These are phyloP conservation scores for Pleurozium schreberi DNA, from an alignment of 225 moss, liverwort and hornwort species.

Conservation along the genomic window DNA sequence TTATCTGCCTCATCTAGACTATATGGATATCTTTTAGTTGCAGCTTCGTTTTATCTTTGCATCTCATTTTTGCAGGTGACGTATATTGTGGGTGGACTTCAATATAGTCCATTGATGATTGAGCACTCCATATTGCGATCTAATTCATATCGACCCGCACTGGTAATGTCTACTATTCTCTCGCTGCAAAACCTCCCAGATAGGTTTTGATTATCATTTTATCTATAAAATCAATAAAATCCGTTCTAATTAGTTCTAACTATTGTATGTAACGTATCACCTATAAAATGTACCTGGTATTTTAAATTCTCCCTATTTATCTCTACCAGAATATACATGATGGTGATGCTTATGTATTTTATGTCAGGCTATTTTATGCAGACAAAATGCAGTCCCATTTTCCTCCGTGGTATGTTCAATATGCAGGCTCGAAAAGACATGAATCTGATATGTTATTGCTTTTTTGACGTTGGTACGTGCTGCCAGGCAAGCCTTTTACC, in stretches of 20 bases:
- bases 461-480: constrained; percentile 22
- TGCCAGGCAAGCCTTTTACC: constrained; percentile 85
- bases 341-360: constrained; percentile 3
- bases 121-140: constrained; percentile 83
- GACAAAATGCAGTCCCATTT: constrained; percentile 7
- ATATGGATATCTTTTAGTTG: not conserved
- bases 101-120: constrained; percentile 68
- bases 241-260: not conserved
- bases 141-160: constrained; percentile 70
- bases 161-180: constrained; percentile 33
- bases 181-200: not conserved
- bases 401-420: not conserved
- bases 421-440: constrained; percentile 7
- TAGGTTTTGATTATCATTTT: not conserved
- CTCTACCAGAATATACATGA: not conserved
- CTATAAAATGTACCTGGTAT: not conserved
- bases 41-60: not conserved
- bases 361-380: constrained; percentile 9
- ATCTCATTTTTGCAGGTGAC: constrained; percentile 42
- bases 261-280: not conserved
- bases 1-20: not conserved
- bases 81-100: constrained; percentile 65
- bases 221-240: not conserved
- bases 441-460: constrained; percentile 28
- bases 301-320: not conserved